phyloP scores from a whole-genome alignment of 371 early-diverging fungal species.

The Capniomyces stellatus region DNA sequence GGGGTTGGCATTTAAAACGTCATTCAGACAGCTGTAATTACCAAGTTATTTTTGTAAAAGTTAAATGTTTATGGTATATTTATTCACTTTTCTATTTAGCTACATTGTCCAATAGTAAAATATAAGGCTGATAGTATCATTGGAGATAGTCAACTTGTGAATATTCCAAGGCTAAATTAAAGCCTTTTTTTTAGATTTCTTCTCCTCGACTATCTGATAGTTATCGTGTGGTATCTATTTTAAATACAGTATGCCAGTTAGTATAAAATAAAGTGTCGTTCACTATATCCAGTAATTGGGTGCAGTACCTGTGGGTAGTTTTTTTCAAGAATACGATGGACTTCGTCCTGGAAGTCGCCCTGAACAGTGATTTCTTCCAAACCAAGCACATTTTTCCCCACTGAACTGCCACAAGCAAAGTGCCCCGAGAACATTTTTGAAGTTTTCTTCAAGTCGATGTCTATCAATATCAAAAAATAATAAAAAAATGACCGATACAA shows the following conservation, averaged over 20 bases:
- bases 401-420: slow-evolving; percentile 81
- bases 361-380: slow-evolving; percentile 87
- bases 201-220: slow-evolving; percentile 9
- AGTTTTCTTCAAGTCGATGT: slow-evolving; percentile 82
- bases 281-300: neutral
- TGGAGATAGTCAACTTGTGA: too few species aligned
- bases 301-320: neutral
- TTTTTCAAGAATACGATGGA: slow-evolving; percentile 21
- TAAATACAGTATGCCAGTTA: neutral
- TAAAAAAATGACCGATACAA: too few species aligned
- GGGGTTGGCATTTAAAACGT: too few species aligned
- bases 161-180: too few species aligned
- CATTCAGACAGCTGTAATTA: too few species aligned
- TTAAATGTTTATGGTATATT: too few species aligned
- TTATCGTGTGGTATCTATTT: slow-evolving; percentile 3
- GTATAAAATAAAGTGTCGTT: neutral
- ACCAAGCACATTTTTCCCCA: slow-evolving; percentile 66
- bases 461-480: too few species aligned
- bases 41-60: too few species aligned
- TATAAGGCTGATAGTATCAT: too few species aligned
- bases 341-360: slow-evolving; percentile 72
- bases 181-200: slow-evolving; percentile 10
- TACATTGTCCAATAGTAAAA: too few species aligned
- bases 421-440: slow-evolving; percentile 78
- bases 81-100: too few species aligned